Conservation (phyloP, 192 early-diverging fungal species). For the Funneliformis geosporum region DNA sequence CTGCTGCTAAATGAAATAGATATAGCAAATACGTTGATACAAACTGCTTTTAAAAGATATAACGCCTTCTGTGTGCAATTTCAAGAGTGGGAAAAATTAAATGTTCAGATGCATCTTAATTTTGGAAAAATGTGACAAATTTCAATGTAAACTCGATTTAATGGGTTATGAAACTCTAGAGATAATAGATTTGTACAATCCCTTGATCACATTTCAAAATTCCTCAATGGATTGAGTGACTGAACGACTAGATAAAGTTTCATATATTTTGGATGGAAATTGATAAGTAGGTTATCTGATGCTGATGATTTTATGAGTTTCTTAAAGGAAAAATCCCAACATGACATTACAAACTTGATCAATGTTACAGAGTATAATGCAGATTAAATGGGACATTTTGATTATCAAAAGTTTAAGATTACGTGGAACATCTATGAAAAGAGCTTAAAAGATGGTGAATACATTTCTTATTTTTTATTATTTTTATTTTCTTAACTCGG, state of each 20-base stretch:
- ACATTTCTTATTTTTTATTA: not conserved
- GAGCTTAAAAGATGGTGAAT: constrained; percentile 25
- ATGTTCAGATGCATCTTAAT: not conserved
- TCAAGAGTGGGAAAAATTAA: constrained; percentile 3
- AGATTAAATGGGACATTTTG: constrained; percentile 31
- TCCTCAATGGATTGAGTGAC: not conserved
- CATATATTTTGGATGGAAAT: not conserved
- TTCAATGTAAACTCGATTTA: not conserved
- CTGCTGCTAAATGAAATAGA: not conserved
- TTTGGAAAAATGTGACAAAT: constrained; percentile 21
- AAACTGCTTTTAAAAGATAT: not conserved
- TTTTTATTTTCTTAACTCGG: not conserved
- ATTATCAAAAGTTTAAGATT: constrained; percentile 17
- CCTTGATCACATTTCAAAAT: not conserved
- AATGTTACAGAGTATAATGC: too few relatives aligned
- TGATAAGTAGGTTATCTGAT: too few relatives aligned
- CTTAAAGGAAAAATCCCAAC: too few relatives aligned
- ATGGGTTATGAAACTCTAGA: not conserved
- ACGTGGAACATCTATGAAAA: not conserved
- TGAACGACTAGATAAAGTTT: not conserved
- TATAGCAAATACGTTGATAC: not conserved
- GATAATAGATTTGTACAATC: not conserved
- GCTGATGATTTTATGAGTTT: too few relatives aligned
- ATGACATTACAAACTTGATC: too few relatives aligned
- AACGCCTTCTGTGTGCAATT: not conserved